A percentile compares a stretch with the other conserved stretches of the same genome.
Evolutionary conservation across 2,329 filamentous ascomycete genomes (phyloP).

Genomic region (Penicillium sp.): DNA sequence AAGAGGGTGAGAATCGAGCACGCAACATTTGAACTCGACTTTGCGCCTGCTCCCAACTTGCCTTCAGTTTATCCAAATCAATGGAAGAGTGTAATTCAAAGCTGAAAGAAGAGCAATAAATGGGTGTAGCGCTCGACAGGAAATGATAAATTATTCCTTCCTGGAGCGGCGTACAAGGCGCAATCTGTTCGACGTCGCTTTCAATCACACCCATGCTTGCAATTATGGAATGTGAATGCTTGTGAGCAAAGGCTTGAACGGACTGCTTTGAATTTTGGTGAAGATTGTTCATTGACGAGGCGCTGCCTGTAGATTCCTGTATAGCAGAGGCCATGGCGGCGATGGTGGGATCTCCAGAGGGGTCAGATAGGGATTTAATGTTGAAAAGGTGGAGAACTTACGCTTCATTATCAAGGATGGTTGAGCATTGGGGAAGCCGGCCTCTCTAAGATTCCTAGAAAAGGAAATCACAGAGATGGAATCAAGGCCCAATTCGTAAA

Average conservation of each 20-base stretch:
- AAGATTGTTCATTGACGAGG: constrained; percentile 14
- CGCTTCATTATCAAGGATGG: constrained; percentile 69
- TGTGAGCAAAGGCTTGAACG: constrained; percentile 65
- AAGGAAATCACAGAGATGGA: constrained; percentile 81
- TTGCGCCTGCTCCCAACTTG: constrained; percentile 60
- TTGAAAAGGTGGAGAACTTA: constrained; percentile 14
- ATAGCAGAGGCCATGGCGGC: constrained; percentile 39
- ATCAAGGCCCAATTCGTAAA: constrained; percentile 85
- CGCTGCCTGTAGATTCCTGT: constrained; percentile 1
- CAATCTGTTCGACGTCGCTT: constrained; percentile 67
- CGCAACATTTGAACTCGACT: constrained; percentile 64
- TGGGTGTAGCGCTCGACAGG: constrained; percentile 54
- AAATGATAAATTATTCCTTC: constrained; percentile 80
- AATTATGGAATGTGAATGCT: constrained; percentile 56
- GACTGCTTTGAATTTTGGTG: constrained; percentile 57
- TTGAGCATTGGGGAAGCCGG: constrained; percentile 61
- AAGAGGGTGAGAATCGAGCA: constrained; percentile 69
- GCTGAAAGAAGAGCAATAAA: constrained; percentile 78
- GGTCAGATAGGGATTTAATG: not conserved
- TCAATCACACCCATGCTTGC: constrained; percentile 53
- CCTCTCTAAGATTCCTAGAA: constrained; percentile 61
- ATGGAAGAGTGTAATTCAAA: constrained; percentile 54
- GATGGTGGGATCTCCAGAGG: constrained; percentile 39
- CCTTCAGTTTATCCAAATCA: constrained; percentile 51
- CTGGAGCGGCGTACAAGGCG: constrained; percentile 82